Base-by-base conservation (phyloP, 2,329 filamentous ascomycete genomes). In the Ramularia endophylla region DNA sequence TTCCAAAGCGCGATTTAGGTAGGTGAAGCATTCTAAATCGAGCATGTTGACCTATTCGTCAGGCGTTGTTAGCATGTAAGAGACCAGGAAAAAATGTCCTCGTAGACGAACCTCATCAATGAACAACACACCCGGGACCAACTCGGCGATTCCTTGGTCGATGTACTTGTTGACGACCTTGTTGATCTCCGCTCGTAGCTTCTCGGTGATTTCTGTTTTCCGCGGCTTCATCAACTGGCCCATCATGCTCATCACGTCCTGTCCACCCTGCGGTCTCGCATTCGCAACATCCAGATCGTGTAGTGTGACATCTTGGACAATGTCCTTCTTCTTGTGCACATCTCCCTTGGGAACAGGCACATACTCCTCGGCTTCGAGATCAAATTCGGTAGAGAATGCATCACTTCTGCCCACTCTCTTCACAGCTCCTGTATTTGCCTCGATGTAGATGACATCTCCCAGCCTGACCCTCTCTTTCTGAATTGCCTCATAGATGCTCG, bases 231-330 rank as follows among this genome's bases (percentile, higher is more conserved):
- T 95, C 60, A 98, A 71, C 68, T 98, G 92, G 58, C 92, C 92
- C 90, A 98, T 97, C 92, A 98, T 97, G 72, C 89, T 95, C 89
- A 98, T 97, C 53, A 98, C 94, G 65, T 98, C 92, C 73, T 98
- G 92, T 32, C 92, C 92, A 39, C 92, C 92, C 71, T 97, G 88
- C 4, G 92, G 92, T 58, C 90, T 76, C 11, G 92, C 85, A 60
- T 98, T 98, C 51, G 92, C 92, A 49, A 97, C 84, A 61, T 98
- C 92, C 42, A 98, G 74, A 62, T 98, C 92, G 66, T 98, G 92
- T 51, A 98, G 76, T 33, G 92, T 95, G 49, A 98, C 92, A 60
- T 98, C 92, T 65, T 98, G 92, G 27, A 98, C 92, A 55, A 98
- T 94, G 69, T 98, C 92, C 74, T 98, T 98, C 80, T 95, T 97